These are phyloP conservation scores for Chlorella sp. DNA, from an alignment of 139 green algal genomes.

Conservation along the genomic window DNA sequence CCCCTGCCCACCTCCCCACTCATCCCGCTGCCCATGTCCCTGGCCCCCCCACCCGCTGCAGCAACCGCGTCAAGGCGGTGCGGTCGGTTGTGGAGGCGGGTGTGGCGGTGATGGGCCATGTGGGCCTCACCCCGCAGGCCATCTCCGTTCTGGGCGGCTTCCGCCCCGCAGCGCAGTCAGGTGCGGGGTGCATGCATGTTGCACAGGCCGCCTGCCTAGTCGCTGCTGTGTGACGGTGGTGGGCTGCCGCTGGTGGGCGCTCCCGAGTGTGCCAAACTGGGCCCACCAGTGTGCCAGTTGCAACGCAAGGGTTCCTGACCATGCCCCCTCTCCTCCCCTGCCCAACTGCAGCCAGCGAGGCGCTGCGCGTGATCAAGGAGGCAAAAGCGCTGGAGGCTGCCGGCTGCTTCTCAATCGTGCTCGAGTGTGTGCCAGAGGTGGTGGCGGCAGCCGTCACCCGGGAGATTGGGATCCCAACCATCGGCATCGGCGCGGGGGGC, in stretches of 20 bases:
- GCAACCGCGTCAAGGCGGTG: slow-evolving; percentile 11
- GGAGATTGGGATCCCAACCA: slow-evolving; percentile 92
- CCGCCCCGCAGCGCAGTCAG: slow-evolving; percentile 85
- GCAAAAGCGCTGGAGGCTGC: slow-evolving; percentile 81
- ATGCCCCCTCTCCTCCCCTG: not conserved
- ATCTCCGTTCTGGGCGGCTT: slow-evolving; percentile 89
- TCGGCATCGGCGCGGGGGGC: slow-evolving; percentile 95
- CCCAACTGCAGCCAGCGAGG: slow-evolving; percentile 66
- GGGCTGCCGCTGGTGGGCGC: too few relatives aligned
- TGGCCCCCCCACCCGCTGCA: too few relatives aligned
- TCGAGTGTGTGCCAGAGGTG: slow-evolving; percentile 95
- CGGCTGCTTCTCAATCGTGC: slow-evolving; percentile 95
- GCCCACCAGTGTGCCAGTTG: not conserved
- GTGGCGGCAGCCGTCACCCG: slow-evolving; percentile 92
- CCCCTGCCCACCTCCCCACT: too few relatives aligned
- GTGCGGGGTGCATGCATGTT: slow-evolving; percentile 17
- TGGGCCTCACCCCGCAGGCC: slow-evolving; percentile 91
- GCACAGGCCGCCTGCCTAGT: not conserved
- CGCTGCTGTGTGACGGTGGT: not conserved
- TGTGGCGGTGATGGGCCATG: slow-evolving; percentile 98
- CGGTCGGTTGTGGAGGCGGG: slow-evolving; percentile 89
- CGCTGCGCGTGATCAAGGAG: slow-evolving; percentile 76
- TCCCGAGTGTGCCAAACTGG: too few relatives aligned
- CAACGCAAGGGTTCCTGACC: too few relatives aligned
- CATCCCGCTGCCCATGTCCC: too few relatives aligned